Percentiles rank a stretch among this genome's conserved stretches.
phyloP scores from a whole-genome alignment of 2,329 filamentous ascomycete genomes.

The Pseudonectria foliicola region DNA sequence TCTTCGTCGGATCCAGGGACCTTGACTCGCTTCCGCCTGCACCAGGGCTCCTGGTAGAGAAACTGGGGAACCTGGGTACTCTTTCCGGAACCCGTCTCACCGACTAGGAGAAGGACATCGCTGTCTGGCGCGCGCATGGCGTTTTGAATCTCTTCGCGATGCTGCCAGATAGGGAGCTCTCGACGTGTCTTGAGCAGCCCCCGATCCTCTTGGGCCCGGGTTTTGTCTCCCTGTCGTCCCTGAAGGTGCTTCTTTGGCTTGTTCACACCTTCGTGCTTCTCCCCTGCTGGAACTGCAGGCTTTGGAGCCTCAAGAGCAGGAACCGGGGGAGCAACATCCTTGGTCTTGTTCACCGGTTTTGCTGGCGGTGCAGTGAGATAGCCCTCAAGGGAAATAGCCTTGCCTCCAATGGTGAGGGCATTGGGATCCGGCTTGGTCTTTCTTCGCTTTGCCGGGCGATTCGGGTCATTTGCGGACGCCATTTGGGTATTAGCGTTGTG shows the following conservation, averaged over 20 bases:
- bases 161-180: conserved; percentile 72
- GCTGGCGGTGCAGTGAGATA: conserved; percentile 36
- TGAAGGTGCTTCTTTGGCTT: conserved; percentile 5
- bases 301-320: conserved; percentile 3
- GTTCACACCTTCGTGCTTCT: neutral
- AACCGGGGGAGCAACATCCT: conserved; percentile 1
- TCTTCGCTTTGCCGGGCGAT: conserved; percentile 30
- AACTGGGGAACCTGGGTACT: conserved; percentile 96
- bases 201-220: conserved; percentile 22
- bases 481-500: conserved; percentile 10
- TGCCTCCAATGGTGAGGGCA: conserved; percentile 40
- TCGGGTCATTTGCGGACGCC: conserved; percentile 17
- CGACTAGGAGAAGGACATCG: conserved; percentile 76
- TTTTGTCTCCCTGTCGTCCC: conserved; percentile 7
- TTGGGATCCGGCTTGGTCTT: conserved; percentile 27
- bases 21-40: conserved; percentile 50
- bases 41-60: conserved; percentile 73
- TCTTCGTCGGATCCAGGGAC: conserved; percentile 33
- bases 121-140: conserved; percentile 48
- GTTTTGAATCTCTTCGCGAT: conserved; percentile 61
- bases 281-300: conserved; percentile 1
- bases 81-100: conserved; percentile 95
- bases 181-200: conserved; percentile 45
- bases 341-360: conserved; percentile 15
- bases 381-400: conserved; percentile 41